Conservation (phyloP, 768 basidiomycete genomes). For the Lentinula guzmanii region DNA sequence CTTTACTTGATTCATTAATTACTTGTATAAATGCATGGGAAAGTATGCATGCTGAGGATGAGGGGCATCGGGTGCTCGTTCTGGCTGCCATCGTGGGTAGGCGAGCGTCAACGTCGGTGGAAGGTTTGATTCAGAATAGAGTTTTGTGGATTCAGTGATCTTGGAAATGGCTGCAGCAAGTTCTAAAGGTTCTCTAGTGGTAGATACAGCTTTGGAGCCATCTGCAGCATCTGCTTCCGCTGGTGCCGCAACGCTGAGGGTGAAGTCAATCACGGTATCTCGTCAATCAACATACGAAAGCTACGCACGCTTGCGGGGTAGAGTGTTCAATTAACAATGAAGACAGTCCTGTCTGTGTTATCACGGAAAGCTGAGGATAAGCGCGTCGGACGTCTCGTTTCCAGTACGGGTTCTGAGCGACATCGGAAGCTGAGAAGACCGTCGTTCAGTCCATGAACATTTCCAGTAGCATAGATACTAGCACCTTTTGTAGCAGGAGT, state of each 20-base stretch:
- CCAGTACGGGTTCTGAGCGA: constrained; percentile 90
- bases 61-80: constrained; percentile 70
- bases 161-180: constrained; percentile 69
- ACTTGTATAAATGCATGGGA: constrained; percentile 70
- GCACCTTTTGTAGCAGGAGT: constrained; percentile 86
- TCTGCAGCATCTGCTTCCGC: constrained; percentile 27
- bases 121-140: constrained; percentile 57
- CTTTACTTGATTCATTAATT: neutral
- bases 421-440: constrained; percentile 63
- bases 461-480: neutral
- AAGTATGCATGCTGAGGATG: constrained; percentile 81
- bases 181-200: constrained; percentile 42
- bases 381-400: constrained; percentile 91
- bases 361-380: constrained; percentile 87
- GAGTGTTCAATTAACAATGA: constrained; percentile 79
- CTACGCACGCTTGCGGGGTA: constrained; percentile 53
- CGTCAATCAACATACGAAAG: constrained; percentile 2
- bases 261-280: neutral
- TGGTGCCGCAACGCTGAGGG: constrained; percentile 49
- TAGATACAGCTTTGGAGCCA: constrained; percentile 39
- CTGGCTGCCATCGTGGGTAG: constrained; percentile 69
- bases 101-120: constrained; percentile 71
- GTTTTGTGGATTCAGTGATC: constrained; percentile 48
- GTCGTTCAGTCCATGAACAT: neutral
- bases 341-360: constrained; percentile 81